Conservation (phyloP, 2,329 filamentous ascomycete species). For the Ceratocystis papillata region DNA sequence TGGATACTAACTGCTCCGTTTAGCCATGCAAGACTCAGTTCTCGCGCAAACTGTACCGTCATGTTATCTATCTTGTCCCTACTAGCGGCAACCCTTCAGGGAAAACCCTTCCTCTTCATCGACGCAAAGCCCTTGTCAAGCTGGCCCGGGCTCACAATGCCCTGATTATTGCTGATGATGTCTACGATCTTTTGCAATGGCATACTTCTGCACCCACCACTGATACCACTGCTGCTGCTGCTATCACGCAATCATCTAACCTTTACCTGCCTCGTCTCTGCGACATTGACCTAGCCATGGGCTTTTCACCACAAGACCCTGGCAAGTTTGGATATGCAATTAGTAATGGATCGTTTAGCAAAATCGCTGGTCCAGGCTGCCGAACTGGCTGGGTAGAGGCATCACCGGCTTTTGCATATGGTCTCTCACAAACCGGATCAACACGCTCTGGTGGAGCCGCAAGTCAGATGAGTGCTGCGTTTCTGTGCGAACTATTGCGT, state of each 20-base stretch:
- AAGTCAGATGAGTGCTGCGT: constrained; percentile 42
- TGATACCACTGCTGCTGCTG: constrained; percentile 18
- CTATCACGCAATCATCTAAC: constrained; percentile 22
- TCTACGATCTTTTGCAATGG: constrained; percentile 91
- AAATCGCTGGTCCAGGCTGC: constrained; percentile 70
- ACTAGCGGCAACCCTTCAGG: constrained; percentile 84
- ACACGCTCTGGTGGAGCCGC: constrained; percentile 49
- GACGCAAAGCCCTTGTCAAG: constrained; percentile 58
- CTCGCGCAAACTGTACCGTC: constrained; percentile 66
- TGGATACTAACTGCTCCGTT: background rate
- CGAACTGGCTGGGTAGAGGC: constrained; percentile 84
- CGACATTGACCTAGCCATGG: constrained; percentile 63
- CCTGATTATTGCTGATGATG: constrained; percentile 78
- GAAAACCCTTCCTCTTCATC: constrained; percentile 62
- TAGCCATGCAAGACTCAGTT: constrained; percentile 45
- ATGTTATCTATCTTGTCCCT: constrained; percentile 80
- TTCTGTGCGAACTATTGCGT: constrained; percentile 41
- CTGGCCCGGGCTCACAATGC: constrained; percentile 70
- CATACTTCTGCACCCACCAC: constrained; percentile 32
- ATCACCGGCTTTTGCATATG: constrained; percentile 43
- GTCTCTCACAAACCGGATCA: constrained; percentile 43
- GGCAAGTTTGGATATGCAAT: constrained; percentile 61
- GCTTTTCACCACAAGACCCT: constrained; percentile 39
- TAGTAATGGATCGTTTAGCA: constrained; percentile 84
- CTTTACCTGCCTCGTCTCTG: constrained; percentile 63